Base-by-base conservation (phyloP, 139 green algal species). In the Chloropicon primus region DNA sequence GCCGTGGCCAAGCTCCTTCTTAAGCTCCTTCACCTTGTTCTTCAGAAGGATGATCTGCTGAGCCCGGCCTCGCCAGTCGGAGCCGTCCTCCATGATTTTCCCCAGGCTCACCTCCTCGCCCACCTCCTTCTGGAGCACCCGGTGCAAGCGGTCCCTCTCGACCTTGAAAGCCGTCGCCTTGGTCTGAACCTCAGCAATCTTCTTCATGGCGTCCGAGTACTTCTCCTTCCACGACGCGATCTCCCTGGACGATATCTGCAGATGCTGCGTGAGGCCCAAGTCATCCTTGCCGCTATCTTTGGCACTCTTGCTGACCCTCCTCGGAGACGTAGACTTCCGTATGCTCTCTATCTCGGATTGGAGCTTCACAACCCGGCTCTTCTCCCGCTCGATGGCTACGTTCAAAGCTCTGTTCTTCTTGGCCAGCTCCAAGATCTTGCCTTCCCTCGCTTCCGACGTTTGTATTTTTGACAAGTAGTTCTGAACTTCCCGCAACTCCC, bases 11-110 rank as follows among this genome's bases (percentile, higher is more conserved):
- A 62, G 41, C 41, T 83, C 74, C 62, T 77, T 72, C 77, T 79
- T 82, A 2, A 86, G 78, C 76, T 89, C 78, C 80, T 79, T 83
- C 28, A 90, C 75, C 75, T 87, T 85, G 73, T 89, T 82, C 74
- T 81, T 82, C n/a, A 92, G 80, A 25, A 84, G 75, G 1, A 85
- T 84, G 54, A 92, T 82, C 81, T 89, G 84, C 81, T 92, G 86
- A 2, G 83, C 72, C 2, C 86, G 81, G 24, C 86, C 88, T 85
- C 41, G 41, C 86, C 80, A 88, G 76, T 86, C 84, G 23, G 73
- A 81, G 24, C 74, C 77, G 0, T 87, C 87, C 0, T 87, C 84
- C 17, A 89, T 25, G 21, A 90, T 54, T 72, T 85, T 86, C 23
- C 80, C 29, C 71, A 92, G 74, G 1, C 86, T 87, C 77, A 87